These are phyloP conservation scores for Fonsecaea pedrosoi DNA, from an alignment of 2,329 filamentous ascomycete species.

Conservation along the genomic window DNA sequence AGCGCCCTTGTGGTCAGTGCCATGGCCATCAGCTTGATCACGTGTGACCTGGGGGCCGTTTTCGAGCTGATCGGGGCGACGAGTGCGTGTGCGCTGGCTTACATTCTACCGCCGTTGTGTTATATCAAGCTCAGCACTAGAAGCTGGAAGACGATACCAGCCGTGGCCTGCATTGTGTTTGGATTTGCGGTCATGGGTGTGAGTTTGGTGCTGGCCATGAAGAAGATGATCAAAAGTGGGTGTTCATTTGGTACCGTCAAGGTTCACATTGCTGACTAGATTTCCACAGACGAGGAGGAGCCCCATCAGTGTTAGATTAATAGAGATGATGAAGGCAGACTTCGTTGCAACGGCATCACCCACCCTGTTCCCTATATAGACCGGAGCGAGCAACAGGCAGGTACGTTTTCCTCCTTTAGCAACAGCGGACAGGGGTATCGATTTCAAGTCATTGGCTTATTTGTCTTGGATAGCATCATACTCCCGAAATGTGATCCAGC, in stretches of 20 bases:
- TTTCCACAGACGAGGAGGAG: constrained; percentile 31
- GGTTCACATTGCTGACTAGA: background rate
- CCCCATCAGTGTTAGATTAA: constrained; percentile 31
- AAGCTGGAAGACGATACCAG: constrained; percentile 72
- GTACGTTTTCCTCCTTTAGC: background rate
- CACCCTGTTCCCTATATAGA: background rate
- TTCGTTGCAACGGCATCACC: background rate
- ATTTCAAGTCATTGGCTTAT: background rate
- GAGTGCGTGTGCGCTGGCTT: constrained; percentile 90
- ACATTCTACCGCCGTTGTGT: constrained; percentile 92
- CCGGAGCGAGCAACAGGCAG: background rate
- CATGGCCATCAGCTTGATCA: constrained; percentile 78
- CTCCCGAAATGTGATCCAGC: background rate
- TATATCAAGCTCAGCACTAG: constrained; percentile 86
- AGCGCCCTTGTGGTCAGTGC: constrained; percentile 80
- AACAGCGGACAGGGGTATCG: background rate
- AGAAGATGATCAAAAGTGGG: constrained; percentile 64
- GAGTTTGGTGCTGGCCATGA: constrained; percentile 73
- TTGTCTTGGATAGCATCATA: background rate
- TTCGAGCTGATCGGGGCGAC: constrained; percentile 97
- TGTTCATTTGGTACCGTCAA: constrained; percentile 4
- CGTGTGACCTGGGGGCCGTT: constrained; percentile 90
- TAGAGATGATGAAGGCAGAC: constrained; percentile 14
- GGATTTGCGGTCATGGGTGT: constrained; percentile 81
- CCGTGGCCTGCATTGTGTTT: constrained; percentile 75